Percentiles rank a stretch among this genome's conserved stretches.
phyloP scores from a whole-genome alignment of 176 grass and related monocot genomes.

The Tuctoria greenei region DNA sequence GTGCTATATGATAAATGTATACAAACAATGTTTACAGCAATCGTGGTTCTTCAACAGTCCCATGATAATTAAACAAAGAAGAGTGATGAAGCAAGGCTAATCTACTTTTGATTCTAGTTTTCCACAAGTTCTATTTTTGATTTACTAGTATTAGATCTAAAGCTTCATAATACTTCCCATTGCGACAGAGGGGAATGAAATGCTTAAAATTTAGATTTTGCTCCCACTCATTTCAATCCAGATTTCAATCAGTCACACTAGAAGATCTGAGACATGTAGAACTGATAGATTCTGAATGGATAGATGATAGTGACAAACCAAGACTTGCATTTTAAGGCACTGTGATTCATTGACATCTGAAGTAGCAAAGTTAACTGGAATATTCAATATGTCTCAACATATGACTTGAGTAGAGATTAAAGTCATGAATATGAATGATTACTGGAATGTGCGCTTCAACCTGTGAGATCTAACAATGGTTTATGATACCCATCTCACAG shows the following conservation, averaged over 20 bases:
- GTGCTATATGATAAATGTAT: conserved; percentile 15
- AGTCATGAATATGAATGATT: background rate
- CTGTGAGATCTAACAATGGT: conserved; percentile 6
- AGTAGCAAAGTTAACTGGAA: background rate
- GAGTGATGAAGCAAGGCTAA: background rate
- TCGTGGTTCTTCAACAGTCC: background rate
- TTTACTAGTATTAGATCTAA: background rate
- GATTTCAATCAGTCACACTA: background rate
- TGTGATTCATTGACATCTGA: conserved; percentile 9
- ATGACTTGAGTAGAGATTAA: background rate
- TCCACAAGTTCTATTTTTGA: background rate
- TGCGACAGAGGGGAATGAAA: background rate
- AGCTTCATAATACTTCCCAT: background rate
- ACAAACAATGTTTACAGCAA: conserved; percentile 3
- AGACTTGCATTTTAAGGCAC: background rate
- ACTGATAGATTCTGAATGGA: background rate
- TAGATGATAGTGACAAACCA: background rate
- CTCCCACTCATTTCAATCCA: conserved; percentile 2
- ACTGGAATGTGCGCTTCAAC: background rate
- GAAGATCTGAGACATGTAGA: background rate
- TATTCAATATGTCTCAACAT: background rate
- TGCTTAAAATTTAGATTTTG: background rate
- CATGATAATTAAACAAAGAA: background rate
- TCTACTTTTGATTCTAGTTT: conserved; percentile 5
- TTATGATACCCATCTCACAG: conserved; percentile 35